These are phyloP conservation scores for Aspergillus neotritici DNA, from an alignment of 2,329 filamentous ascomycete species.

Conservation along the genomic window DNA sequence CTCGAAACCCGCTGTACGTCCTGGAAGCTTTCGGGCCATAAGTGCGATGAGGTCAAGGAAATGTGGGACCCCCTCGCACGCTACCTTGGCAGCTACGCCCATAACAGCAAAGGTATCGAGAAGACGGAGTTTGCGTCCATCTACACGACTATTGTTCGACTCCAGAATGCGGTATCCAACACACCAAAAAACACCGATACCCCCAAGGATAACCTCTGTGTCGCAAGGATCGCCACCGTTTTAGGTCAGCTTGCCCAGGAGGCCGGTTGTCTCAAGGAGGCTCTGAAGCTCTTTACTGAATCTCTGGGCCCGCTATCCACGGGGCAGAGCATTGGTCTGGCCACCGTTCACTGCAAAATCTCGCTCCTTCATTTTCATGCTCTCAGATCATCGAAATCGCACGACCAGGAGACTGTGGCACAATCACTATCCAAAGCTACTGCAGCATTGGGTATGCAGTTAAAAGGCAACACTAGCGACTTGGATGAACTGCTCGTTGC, in stretches of 20 bases:
- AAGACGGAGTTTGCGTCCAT: conserved; percentile 34
- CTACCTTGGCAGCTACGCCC: conserved; percentile 34
- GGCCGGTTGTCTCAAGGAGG: conserved; percentile 36
- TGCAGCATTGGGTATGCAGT: conserved; percentile 28
- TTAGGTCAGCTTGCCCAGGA: conserved; percentile 39
- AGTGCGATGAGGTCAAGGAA: conserved; percentile 38
- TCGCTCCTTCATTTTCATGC: conserved; percentile 34
- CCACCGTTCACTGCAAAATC: conserved; percentile 36
- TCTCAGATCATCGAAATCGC: conserved; percentile 19
- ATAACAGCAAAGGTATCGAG: conserved; percentile 30
- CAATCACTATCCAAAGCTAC: conserved; percentile 31
- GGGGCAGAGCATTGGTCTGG: conserved; percentile 30
- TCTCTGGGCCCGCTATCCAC: conserved; percentile 26
- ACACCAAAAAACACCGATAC: conserved; percentile 22
- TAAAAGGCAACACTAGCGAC: conserved; percentile 37
- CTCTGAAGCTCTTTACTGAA: conserved; percentile 32
- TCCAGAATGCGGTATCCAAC: conserved; percentile 28
- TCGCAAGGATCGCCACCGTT: conserved; percentile 30
- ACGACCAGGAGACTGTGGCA: conserved; percentile 14
- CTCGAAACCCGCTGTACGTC: conserved; percentile 38
- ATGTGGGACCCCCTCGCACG: conserved; percentile 40
- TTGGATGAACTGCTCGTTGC: conserved; percentile 42
- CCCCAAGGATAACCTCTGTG: conserved; percentile 19
- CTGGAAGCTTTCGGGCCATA: conserved; percentile 39
- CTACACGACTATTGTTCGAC: conserved; percentile 32